Percentiles rank a stretch among this genome's conserved stretches.
Conservation (phyloP, 1,139 yeast species). For the Taphrina populina region DNA sequence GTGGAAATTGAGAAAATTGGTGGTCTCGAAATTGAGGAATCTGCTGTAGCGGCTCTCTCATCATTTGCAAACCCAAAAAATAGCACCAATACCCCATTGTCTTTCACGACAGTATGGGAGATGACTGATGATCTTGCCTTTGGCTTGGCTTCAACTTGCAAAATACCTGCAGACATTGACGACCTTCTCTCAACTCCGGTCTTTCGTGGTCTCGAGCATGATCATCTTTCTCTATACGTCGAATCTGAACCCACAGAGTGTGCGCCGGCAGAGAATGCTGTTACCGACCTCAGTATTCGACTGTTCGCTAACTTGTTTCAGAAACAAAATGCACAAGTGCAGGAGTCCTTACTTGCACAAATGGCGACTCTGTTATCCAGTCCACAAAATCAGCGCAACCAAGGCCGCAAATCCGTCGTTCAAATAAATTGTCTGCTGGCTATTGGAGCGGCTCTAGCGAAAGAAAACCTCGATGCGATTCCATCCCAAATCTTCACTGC, state of each 20-base stretch:
- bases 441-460: constrained; percentile 44
- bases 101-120: constrained; percentile 45
- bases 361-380: constrained; percentile 56
- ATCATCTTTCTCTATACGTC: constrained; percentile 36
- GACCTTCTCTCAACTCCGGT: constrained; percentile 35
- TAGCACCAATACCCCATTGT: constrained; percentile 42
- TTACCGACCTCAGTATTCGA: constrained; percentile 75
- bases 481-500: constrained; percentile 42
- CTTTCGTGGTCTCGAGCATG: constrained; percentile 39
- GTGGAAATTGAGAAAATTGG: constrained; percentile 40
- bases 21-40: constrained; percentile 43
- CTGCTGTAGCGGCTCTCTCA: constrained; percentile 45
- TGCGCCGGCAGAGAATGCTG: constrained; percentile 47
- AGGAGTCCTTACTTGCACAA: constrained; percentile 79
- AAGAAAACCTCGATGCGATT: constrained; percentile 8
- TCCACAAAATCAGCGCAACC: constrained; percentile 43
- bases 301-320: constrained; percentile 73
- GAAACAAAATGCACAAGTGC: constrained; percentile 72
- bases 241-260: constrained; percentile 5
- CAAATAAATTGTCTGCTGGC: constrained; percentile 64
- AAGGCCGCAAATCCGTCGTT: constrained; percentile 50
- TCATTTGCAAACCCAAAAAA: constrained; percentile 46
- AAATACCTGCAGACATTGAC: constrained; percentile 16
- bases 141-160: constrained; percentile 20
- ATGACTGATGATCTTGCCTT: constrained; percentile 38